Conservation (phyloP, 257 asterid species). For the Orobanche coerulescens region DNA sequence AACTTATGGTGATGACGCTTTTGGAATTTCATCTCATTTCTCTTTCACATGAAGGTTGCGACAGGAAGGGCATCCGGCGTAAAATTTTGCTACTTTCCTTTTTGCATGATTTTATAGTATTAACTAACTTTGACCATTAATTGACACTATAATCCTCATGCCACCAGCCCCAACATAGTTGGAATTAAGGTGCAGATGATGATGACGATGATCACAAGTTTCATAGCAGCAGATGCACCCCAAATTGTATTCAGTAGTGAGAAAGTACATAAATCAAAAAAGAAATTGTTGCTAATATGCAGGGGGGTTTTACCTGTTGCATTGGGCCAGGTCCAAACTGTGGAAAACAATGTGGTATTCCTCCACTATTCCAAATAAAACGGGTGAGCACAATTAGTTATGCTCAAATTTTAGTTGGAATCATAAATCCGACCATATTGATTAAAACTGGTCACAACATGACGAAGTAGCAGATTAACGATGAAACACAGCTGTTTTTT, state of each 20-base stretch:
- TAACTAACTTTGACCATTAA: no score
- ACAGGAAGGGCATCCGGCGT: no score
- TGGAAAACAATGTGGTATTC: conserved; percentile 99
- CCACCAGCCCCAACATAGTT: no score
- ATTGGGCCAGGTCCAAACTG: conserved; percentile 96
- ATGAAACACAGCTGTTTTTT: no score
- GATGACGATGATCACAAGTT: background rate
- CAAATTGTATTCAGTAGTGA: background rate
- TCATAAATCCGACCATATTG: background rate
- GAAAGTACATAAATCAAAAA: background rate
- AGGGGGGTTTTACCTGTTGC: conserved; percentile 67
- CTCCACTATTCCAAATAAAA: conserved; percentile 57
- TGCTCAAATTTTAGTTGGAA: background rate
- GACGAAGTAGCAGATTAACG: no score
- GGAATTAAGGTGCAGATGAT: no score
- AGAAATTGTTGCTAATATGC: conserved; percentile 1
- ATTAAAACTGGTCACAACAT: background rate
- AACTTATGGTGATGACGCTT: no score
- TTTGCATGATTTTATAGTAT: no score
- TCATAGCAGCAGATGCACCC: background rate
- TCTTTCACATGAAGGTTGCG: no score
- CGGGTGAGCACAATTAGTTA: conserved; percentile 14
- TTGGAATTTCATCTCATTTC: no score
- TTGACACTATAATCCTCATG: no score
- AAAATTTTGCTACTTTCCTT: no score